These are phyloP conservation scores for Kodamaea kaohsiungensis DNA, from an alignment of 805 yeast species.

Conservation along the genomic window DNA sequence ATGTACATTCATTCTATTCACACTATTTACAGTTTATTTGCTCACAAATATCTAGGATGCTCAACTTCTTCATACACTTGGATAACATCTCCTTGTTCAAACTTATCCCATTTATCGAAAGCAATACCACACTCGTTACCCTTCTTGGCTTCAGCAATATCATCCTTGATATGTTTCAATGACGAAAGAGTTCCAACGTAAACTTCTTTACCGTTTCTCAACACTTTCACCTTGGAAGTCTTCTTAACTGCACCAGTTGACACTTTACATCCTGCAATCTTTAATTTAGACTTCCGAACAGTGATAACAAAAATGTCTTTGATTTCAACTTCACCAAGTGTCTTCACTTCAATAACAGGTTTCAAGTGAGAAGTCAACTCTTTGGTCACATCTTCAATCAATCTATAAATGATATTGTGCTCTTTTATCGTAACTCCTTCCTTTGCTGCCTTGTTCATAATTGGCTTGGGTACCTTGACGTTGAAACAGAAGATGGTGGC, in stretches of 20 bases:
- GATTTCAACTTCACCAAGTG: constrained; percentile 65
- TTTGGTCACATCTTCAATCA: constrained; percentile 80
- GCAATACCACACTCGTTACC: constrained; percentile 91
- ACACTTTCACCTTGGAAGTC: constrained; percentile 56
- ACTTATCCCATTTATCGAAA: constrained; percentile 65
- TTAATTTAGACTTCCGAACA: constrained; percentile 52
- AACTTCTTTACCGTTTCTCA: constrained; percentile 50
- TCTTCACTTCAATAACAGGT: constrained; percentile 67
- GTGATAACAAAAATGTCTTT: constrained; percentile 73
- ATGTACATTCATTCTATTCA: neutral
- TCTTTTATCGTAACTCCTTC: constrained; percentile 58
- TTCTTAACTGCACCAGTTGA: constrained; percentile 64
- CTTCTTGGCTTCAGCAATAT: constrained; percentile 71
- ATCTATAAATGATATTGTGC: constrained; percentile 81
- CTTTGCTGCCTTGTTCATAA: constrained; percentile 56
- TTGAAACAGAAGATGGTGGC: constrained; percentile 83
- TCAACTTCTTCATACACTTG: constrained; percentile 68
- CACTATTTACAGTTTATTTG: neutral
- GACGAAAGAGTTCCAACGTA: constrained; percentile 65
- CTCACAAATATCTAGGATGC: constrained; percentile 60
- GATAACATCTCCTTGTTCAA: constrained; percentile 73
- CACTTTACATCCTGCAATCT: constrained; percentile 89
- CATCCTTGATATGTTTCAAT: constrained; percentile 80
- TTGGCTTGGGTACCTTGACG: constrained; percentile 63
- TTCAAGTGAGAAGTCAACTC: constrained; percentile 59